Percentiles rank a stretch among this genome's conserved stretches.
Conservation (phyloP, 2,329 filamentous ascomycete genomes). For the Gaeumannomyces tritici region DNA sequence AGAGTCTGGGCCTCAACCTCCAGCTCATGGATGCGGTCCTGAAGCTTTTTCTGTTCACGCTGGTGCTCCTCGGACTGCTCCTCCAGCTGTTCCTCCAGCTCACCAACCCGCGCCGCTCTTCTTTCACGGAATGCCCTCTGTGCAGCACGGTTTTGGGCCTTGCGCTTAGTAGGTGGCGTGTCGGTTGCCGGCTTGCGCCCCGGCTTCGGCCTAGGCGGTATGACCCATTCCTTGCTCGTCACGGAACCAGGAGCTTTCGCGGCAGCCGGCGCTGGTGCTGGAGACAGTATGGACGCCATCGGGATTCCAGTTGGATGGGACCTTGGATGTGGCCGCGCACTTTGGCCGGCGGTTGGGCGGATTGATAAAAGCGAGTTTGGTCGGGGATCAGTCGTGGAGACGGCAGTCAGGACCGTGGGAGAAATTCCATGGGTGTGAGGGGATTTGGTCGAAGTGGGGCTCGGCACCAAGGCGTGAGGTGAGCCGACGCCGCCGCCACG, state of each 20-base stretch:
- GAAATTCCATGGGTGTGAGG: constrained; percentile 2
- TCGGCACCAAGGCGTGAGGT: constrained; percentile 1
- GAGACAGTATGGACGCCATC: constrained; percentile 37
- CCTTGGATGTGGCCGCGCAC: background rate
- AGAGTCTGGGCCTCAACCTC: constrained; percentile 60
- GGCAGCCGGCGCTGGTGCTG: constrained; percentile 23
- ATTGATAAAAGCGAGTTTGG: background rate
- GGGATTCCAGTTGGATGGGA: constrained; percentile 25
- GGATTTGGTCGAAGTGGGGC: constrained; percentile 4
- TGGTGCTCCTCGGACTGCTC: constrained; percentile 48
- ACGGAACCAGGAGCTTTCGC: constrained; percentile 42
- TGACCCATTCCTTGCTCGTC: constrained; percentile 78
- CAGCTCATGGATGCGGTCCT: constrained; percentile 46
- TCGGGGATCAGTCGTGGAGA: background rate
- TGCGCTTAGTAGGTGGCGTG: constrained; percentile 84
- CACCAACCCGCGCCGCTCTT: constrained; percentile 74
- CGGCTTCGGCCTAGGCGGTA: constrained; percentile 77
- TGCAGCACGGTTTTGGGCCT: constrained; percentile 87
- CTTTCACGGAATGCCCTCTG: constrained; percentile 86
- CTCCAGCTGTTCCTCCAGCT: constrained; percentile 58
- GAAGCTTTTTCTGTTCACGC: constrained; percentile 45
- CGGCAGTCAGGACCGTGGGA: background rate
- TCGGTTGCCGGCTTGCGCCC: constrained; percentile 91
- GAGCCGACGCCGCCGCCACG: background rate
- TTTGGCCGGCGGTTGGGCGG: background rate